Percentiles rank a stretch among this genome's conserved stretches.
Conservation (phyloP, 108 stramenopile species). For the Fistulifera solaris region DNA sequence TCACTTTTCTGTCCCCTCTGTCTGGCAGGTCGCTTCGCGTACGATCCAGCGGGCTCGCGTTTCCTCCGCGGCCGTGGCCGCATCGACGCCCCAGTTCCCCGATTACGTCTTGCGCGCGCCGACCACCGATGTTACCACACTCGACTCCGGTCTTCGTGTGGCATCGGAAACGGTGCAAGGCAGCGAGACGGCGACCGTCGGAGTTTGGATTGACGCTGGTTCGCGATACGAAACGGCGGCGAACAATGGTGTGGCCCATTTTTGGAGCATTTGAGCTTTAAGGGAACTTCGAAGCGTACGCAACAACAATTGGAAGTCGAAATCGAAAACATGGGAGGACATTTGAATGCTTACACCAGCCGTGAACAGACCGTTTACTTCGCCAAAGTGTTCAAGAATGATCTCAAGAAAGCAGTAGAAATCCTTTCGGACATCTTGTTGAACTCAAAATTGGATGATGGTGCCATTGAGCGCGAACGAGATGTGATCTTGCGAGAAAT, state of each 20-base stretch:
- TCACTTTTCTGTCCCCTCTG: background rate
- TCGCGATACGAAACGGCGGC: conserved; percentile 91
- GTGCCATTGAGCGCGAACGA: conserved; percentile 89
- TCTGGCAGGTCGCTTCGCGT: background rate
- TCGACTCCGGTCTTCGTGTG: conserved; percentile 81
- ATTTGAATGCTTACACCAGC: conserved; percentile 97
- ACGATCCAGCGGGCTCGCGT: background rate
- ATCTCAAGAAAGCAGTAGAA: conserved; percentile 90
- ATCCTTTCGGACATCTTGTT: conserved; percentile 95
- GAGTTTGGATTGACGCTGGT: conserved; percentile 86
- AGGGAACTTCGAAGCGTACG: conserved; percentile 87
- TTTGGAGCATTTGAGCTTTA: conserved; percentile 99
- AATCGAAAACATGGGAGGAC: conserved; percentile 99
- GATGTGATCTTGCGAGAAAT: conserved; percentile 98
- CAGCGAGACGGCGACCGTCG: conserved; percentile 75
- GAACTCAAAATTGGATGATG: conserved; percentile 77
- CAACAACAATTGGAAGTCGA: conserved; percentile 94
- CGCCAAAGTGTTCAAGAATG: conserved; percentile 96
- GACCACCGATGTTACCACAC: conserved; percentile 76
- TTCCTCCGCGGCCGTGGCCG: conserved; percentile 18
- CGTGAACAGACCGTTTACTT: conserved; percentile 99
- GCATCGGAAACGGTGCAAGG: conserved; percentile 80
- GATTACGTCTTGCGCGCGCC: conserved; percentile 79
- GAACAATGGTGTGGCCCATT: conserved; percentile 99
- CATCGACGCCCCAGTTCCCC: conserved; percentile 38